Evolutionary conservation across 306 rosid genomes (phyloP).

Genomic region (Castanea sativa): DNA sequence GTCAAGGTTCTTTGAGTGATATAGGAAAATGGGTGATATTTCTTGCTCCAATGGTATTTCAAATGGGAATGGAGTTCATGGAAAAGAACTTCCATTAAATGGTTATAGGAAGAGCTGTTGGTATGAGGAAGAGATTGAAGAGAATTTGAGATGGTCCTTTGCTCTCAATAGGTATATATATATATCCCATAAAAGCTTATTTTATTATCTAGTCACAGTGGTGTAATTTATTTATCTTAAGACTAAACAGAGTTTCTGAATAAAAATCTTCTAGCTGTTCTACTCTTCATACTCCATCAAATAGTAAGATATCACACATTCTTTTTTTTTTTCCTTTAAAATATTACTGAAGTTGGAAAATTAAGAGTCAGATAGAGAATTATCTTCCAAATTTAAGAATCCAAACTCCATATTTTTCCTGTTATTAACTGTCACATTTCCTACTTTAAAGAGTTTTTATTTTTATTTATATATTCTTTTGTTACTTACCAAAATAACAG

Average conservation of each 20-base stretch:
- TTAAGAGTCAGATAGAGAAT: too few species aligned
- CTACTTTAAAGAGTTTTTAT: too few species aligned
- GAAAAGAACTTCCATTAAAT: constrained; percentile 54
- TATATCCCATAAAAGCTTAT: neutral
- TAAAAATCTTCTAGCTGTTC: too few species aligned
- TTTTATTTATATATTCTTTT: too few species aligned
- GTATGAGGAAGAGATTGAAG: constrained; percentile 98
- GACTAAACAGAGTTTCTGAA: neutral
- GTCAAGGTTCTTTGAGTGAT: neutral
- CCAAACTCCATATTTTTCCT: too few species aligned
- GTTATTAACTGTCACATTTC: too few species aligned
- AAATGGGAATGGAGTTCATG: constrained; percentile 60
- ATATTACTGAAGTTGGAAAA: too few species aligned
- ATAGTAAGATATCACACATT: too few species aligned
- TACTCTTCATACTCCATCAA: too few species aligned
- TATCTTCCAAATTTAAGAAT: too few species aligned
- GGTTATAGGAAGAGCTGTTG: constrained; percentile 95
- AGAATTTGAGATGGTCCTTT: constrained; percentile 91
- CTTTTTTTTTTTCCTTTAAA: too few species aligned
- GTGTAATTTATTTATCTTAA: neutral
- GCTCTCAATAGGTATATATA: constrained; percentile 77
- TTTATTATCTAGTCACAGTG: neutral
- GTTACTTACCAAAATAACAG: too few species aligned
- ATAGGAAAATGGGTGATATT: constrained; percentile 61
- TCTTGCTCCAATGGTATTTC: constrained; percentile 54